Base-by-base conservation (phyloP, 129 eudicot species). In the Centaurea solstitialis region DNA sequence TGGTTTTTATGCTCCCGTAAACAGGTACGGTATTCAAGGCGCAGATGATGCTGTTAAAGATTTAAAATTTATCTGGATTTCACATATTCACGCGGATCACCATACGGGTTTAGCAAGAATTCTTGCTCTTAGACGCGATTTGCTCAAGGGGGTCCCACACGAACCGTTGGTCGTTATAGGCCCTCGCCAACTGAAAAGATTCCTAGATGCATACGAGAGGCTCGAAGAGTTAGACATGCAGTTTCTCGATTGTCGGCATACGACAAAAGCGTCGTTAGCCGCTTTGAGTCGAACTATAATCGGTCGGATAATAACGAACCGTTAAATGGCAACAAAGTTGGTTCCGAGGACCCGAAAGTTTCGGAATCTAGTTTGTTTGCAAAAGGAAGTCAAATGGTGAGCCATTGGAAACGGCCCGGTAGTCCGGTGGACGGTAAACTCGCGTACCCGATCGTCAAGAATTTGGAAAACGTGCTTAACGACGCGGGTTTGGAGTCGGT, bases 61-160 rank as follows among this genome's bases (percentile, higher is more conserved):
- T 47, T 84, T 95, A 62, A 92, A 79, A 83, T 88, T 88, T 41
- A 92, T 95, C 26, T 95, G 99, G 99, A 92, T 95, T 66, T 95
- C 99, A 10, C 99, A 92, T 77, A 95, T 95, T 77, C 99, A 95
- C 38, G 97, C 97, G 5, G 97, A 95, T 72, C 99, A 92, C 79
- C 99, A 95, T 73, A 88, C 94, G 0, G 99, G 99, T 62, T 83
- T 95, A 33, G 97, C 94, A 33, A 87, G 97, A 89, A 85, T 95
- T 76, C 99, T 95, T 22, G 91, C 97, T 69, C 87, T 87, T 3
- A 83, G 99, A 67, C 93, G 91, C 28, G 94, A 92, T 81, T 83
- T 95, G 72, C 68, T 95, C 70, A 92, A 87, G 35, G 93, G 88
- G 74, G 26, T 77, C 22, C 92, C 99, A 24, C 97, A 91, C 26